A percentile compares a stretch with the other conserved stretches of the same genome.
These are phyloP conservation scores for Globisporangium spinosum DNA, from an alignment of 352 stramenopile species.

Conservation along the genomic window DNA sequence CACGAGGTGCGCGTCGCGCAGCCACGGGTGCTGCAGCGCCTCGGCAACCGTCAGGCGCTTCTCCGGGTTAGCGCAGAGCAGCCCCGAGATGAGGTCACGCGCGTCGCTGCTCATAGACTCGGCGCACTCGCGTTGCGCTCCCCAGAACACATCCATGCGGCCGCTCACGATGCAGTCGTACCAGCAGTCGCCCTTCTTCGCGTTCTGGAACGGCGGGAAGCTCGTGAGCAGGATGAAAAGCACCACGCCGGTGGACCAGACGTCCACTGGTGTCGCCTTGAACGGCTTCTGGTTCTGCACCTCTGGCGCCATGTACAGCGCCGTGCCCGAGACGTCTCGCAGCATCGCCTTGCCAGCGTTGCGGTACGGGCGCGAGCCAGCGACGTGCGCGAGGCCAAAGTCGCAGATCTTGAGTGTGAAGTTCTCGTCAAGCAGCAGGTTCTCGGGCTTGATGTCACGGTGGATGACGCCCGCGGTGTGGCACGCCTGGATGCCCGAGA, in stretches of 20 bases:
- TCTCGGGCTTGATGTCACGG: constrained; percentile 81
- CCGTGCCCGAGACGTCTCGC: constrained; percentile 70
- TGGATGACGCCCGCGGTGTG: constrained; percentile 70
- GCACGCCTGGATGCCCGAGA: constrained; percentile 66
- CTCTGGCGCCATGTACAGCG: constrained; percentile 88
- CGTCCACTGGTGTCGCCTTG: constrained; percentile 76
- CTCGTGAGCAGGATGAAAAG: constrained; percentile 90
- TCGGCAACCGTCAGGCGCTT: constrained; percentile 55
- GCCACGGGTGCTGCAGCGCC: constrained; percentile 58
- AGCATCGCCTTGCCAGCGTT: constrained; percentile 33
- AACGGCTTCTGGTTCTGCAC: constrained; percentile 53
- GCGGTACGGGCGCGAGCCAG: constrained; percentile 19
- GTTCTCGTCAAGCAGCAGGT: constrained; percentile 72
- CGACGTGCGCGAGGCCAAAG: constrained; percentile 89
- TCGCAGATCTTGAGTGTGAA: constrained; percentile 90
- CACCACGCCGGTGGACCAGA: constrained; percentile 88
- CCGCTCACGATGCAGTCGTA: constrained; percentile 56
- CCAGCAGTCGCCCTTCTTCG: constrained; percentile 67
- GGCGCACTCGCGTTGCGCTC: constrained; percentile 39
- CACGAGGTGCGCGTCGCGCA: constrained; percentile 41
- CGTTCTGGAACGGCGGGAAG: constrained; percentile 84
- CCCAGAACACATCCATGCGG: constrained; percentile 58
- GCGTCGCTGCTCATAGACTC: constrained; percentile 42
- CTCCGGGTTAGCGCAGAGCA: constrained; percentile 59
- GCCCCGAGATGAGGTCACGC: constrained; percentile 64